These are phyloP conservation scores for Mortierella sp. DNA, from an alignment of 371 early-diverging fungal species.

Conservation along the genomic window DNA sequence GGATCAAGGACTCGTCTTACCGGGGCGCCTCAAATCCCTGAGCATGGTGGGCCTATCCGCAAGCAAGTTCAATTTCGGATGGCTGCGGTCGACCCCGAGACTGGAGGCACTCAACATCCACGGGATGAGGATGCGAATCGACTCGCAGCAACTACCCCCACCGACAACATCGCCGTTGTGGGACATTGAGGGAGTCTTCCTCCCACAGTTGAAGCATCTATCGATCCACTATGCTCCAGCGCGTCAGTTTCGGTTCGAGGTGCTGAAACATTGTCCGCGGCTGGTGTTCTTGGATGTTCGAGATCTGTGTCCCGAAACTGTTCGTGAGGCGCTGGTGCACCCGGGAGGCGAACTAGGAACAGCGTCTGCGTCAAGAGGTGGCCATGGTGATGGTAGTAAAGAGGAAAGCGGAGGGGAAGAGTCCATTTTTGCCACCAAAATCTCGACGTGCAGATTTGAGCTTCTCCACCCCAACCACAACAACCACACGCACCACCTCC, in stretches of 20 bases:
- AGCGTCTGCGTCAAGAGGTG: background rate
- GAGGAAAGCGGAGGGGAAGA: background rate
- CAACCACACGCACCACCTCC: background rate
- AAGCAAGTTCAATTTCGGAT: constrained; percentile 30
- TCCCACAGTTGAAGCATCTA: background rate
- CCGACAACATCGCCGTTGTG: background rate
- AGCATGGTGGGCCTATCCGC: constrained; percentile 23
- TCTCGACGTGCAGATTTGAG: background rate
- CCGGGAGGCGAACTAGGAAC: background rate
- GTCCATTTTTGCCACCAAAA: constrained; percentile 1
- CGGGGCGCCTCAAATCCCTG: constrained; percentile 14
- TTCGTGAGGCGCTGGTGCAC: background rate
- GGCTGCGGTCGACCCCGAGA: constrained; percentile 12
- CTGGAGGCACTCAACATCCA: constrained; percentile 23
- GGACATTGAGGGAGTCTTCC: constrained; percentile 4
- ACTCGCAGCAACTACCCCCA: no score
- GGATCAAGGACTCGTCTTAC: constrained; percentile 22
- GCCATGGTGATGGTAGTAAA: no score
- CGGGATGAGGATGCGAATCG: constrained; percentile 1
- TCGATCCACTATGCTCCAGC: constrained; percentile 25
- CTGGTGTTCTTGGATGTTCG: constrained; percentile 23
- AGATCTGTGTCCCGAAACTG: background rate
- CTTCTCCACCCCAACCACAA: background rate
- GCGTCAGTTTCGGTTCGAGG: constrained; percentile 25
- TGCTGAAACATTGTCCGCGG: constrained; percentile 15